These are phyloP conservation scores for Malania oleifera DNA, from an alignment of 164 flowering plant genomes.

Conservation along the genomic window DNA sequence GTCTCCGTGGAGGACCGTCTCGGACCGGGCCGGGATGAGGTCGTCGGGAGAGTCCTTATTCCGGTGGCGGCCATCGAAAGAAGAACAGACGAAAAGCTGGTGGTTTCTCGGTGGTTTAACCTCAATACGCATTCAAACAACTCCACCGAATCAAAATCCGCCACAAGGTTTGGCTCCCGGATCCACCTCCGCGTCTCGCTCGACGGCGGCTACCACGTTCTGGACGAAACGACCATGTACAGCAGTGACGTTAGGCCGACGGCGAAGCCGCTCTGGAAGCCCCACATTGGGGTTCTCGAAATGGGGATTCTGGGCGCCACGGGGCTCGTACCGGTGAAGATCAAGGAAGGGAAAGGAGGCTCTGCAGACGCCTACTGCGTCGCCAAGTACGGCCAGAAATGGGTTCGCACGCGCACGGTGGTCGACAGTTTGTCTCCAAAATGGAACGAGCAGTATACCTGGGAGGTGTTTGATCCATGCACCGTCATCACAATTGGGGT, in stretches of 20 bases:
- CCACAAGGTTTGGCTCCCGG: constrained; percentile 50
- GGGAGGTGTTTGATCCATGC: constrained; percentile 72
- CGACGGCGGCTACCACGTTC: constrained; percentile 83
- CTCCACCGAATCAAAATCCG: constrained; percentile 27
- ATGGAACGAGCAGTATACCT: constrained; percentile 75
- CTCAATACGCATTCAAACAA: constrained; percentile 37
- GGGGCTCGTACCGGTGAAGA: constrained; percentile 51
- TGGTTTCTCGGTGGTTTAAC: constrained; percentile 61
- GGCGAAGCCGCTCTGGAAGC: constrained; percentile 65
- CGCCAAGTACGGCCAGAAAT: constrained; percentile 61
- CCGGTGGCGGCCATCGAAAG: constrained; percentile 51
- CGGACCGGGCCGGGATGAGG: constrained; percentile 53
- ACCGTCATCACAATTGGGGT: constrained; percentile 62
- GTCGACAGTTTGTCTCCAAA: constrained; percentile 43
- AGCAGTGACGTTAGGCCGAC: constrained; percentile 72
- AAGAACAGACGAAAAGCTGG: constrained; percentile 51
- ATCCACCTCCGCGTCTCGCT: constrained; percentile 62
- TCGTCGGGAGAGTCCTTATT: constrained; percentile 49
- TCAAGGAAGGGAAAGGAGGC: constrained; percentile 54
- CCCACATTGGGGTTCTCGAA: constrained; percentile 67
- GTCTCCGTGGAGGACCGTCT: constrained; percentile 59
- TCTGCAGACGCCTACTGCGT: constrained; percentile 55
- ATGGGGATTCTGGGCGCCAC: constrained; percentile 79
- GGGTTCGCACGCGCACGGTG: constrained; percentile 58
- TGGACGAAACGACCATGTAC: constrained; percentile 73